Evolutionary conservation across 345 rosid genomes (phyloP).

Genomic region (Syzygium jambos): DNA sequence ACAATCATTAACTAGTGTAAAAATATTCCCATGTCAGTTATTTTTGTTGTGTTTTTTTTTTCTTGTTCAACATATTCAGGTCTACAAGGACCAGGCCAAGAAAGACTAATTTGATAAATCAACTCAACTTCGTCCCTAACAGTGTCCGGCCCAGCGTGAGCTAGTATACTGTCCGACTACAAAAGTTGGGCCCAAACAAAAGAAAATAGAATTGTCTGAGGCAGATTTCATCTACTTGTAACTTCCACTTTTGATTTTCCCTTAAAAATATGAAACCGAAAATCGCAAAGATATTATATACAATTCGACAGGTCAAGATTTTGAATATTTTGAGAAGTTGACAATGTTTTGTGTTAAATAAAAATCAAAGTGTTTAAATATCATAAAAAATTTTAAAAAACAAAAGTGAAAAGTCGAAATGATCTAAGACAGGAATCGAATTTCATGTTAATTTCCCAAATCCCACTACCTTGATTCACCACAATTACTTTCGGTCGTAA

Average conservation of each 20-base stretch:
- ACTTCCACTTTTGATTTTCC: not conserved
- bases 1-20: too few species aligned
- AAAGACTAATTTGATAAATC: not conserved
- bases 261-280: not conserved
- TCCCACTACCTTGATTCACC: not conserved
- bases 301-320: not conserved
- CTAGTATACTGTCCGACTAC: not conserved
- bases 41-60: not conserved
- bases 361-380: not conserved
- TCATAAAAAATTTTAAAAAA: not conserved
- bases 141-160: not conserved
- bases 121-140: not conserved
- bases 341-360: not conserved
- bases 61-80: not conserved
- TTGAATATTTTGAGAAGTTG: not conserved
- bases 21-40: not conserved
- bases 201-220: not conserved
- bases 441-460: not conserved
- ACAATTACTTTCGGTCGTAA: not conserved
- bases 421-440: not conserved
- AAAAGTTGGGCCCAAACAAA: not conserved
- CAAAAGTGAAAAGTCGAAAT: not conserved
- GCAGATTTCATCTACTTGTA: not conserved
- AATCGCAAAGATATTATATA: not conserved
- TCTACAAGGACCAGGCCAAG: not conserved